These are phyloP conservation scores for Trypanosoma cruzi DNA, from an alignment of 208 protist genomes.

Conservation along the genomic window DNA sequence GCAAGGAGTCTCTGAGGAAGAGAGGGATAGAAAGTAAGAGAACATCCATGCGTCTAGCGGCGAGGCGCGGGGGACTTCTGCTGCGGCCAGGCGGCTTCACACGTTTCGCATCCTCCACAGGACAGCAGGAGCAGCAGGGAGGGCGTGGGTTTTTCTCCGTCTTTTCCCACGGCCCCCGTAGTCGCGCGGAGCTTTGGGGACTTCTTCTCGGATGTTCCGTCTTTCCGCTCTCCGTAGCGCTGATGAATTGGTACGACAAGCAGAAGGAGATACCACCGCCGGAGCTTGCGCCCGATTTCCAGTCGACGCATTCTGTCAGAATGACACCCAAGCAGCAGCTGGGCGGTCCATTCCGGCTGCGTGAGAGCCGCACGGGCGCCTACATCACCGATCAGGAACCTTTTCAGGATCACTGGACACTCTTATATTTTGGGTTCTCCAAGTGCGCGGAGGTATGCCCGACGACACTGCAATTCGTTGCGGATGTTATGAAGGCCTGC, in stretches of 20 bases:
- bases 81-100: neutral
- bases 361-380: conserved; percentile 61
- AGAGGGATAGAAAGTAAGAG: neutral
- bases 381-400: conserved; percentile 67
- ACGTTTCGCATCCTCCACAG: neutral
- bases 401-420: conserved; percentile 76
- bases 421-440: conserved; percentile 90
- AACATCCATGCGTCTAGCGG: conserved; percentile 7
- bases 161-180: conserved; percentile 39
- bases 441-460: conserved; percentile 89
- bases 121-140: neutral
- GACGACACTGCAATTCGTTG: conserved; percentile 69
- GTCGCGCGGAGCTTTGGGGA: conserved; percentile 62
- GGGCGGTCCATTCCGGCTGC: conserved; percentile 68
- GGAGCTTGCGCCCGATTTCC: conserved; percentile 52
- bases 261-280: conserved; percentile 17
- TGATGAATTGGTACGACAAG: conserved; percentile 61
- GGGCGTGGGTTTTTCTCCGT: conserved; percentile 18
- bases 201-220: conserved; percentile 54
- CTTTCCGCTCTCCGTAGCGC: conserved; percentile 47
- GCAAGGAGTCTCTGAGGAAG: neutral
- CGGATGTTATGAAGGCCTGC: conserved; percentile 56
- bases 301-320: conserved; percentile 38
- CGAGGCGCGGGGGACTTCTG: neutral
- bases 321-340: conserved; percentile 57